Evolutionary conservation across 2,329 filamentous ascomycete species (phyloP).

Genomic region (Penicillium sp.): DNA sequence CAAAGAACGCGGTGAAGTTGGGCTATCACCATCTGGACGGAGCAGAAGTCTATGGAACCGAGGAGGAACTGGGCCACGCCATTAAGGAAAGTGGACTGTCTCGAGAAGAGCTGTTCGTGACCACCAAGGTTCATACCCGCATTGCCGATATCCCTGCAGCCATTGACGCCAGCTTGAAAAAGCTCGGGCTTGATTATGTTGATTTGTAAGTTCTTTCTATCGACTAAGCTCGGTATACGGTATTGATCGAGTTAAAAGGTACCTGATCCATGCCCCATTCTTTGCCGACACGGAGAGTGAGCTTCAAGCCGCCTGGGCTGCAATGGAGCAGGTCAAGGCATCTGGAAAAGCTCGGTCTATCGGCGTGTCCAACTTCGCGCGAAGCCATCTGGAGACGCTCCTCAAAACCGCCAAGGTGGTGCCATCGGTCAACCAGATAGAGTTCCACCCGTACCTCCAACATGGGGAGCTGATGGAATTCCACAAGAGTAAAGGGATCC

Average conservation of each 20-base stretch:
- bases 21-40: constrained; percentile 62
- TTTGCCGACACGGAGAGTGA: constrained; percentile 51
- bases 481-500: constrained; percentile 42
- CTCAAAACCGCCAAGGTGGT: constrained; percentile 42
- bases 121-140: constrained; percentile 54
- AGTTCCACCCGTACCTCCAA: constrained; percentile 46
- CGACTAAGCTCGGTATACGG: neutral
- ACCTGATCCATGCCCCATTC: constrained; percentile 60
- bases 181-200: constrained; percentile 58
- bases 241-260: constrained; percentile 30
- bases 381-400: constrained; percentile 52
- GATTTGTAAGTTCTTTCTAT: constrained; percentile 49
- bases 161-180: constrained; percentile 54
- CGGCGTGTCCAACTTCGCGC: constrained; percentile 59
- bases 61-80: constrained; percentile 47
- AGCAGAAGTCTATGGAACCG: constrained; percentile 54
- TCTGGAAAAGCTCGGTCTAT: constrained; percentile 57
- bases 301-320: constrained; percentile 56
- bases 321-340: constrained; percentile 57
- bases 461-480: constrained; percentile 41
- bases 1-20: constrained; percentile 55
- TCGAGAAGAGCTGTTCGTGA: constrained; percentile 49
- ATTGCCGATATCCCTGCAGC: constrained; percentile 54
- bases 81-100: constrained; percentile 46
- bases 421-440: constrained; percentile 38